Evolutionary conservation across 129 eudicot genomes (phyloP), one percentile per base, ranked within the genome.

Genomic region (Pittosporum tobira): DNA sequence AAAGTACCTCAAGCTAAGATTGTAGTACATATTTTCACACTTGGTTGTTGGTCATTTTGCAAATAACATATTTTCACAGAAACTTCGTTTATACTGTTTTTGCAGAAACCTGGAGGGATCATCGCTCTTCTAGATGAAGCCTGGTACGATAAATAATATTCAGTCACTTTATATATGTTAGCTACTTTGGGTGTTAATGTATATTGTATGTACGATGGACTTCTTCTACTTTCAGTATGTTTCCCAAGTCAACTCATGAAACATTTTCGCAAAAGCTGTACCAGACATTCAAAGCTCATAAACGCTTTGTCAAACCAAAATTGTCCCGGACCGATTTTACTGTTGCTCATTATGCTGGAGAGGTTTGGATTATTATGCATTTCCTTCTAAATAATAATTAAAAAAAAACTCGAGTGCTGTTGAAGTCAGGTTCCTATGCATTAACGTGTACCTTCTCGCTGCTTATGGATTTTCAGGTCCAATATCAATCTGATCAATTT

Each of bases 101-200:
- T 78, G 87, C 87, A 90, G 97, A 90, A 90, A 85, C 97, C 97
- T 68, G 97, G 95, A 71, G 97, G 97, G 57, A 83, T 85, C 67
- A 73, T 90, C 69, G 95, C 97, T 65, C 83, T 90, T 70, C 97
- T 90, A 63, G 97, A 90, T 72, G 97, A 90, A 75, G 97, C 97
- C 63, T 90, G 97, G 95, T 90, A 82, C 27, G 64, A 42, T 51
- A 29, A 23, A 54, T 68, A 15, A 43, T 2, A 19, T 45, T 65
- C 45, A 51, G 43, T 23, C 10, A 16, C 21, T 2, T 34, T 4
- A 19, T 47, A 34, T 20, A 15, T 62, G 8, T 48, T 22, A 30
- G 19, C 3, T 13, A 3, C 48, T 51, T 20, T 49, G 2, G 18
- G 45, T 53, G 45, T 31, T 6, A 26, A 22, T 30, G 44, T 55